Percentiles rank a stretch among this genome's conserved stretches.
These are phyloP conservation scores for Starmerella davenportii DNA, from an alignment of 805 yeast species.

Conservation along the genomic window DNA sequence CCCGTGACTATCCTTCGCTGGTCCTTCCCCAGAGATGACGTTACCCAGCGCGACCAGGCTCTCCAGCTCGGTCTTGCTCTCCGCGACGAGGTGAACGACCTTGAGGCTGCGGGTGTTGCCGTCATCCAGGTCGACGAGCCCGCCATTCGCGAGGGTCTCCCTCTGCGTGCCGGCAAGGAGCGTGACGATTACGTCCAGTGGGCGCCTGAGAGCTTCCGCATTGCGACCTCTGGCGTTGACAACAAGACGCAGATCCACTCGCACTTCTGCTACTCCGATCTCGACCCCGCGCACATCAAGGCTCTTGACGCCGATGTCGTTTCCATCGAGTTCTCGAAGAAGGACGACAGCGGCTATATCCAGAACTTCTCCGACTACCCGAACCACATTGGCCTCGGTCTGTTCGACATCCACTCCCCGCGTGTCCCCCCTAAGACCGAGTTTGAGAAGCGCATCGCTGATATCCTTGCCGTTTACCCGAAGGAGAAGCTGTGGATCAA, in stretches of 20 bases:
- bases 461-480: conserved; percentile 92
- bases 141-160: conserved; percentile 99
- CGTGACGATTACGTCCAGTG: conserved; percentile 91
- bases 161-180: conserved; percentile 93
- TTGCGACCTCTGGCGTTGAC: conserved; percentile 94
- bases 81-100: conserved; percentile 96
- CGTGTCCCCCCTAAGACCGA: conserved; percentile 97
- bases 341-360: conserved; percentile 96
- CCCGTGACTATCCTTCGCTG: conserved; percentile 99
- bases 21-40: conserved; percentile 99
- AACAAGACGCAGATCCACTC: conserved; percentile 96
- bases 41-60: conserved; percentile 82
- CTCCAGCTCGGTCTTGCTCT: conserved; percentile 92
- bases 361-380: conserved; percentile 96
- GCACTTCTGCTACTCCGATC: conserved; percentile 99
- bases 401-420: conserved; percentile 98
- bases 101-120: conserved; percentile 94
- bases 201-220: conserved; percentile 99
- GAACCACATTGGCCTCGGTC: conserved; percentile 98
- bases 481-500: conserved; percentile 98
- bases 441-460: conserved; percentile 81
- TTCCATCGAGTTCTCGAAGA: conserved; percentile 97
- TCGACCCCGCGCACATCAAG: conserved; percentile 98
- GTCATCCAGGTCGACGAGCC: conserved; percentile 99
- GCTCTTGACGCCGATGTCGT: conserved; percentile 99